Evolutionary conservation across 2,329 filamentous ascomycete species (phyloP).

Genomic region (Bipolaris bicolor): DNA sequence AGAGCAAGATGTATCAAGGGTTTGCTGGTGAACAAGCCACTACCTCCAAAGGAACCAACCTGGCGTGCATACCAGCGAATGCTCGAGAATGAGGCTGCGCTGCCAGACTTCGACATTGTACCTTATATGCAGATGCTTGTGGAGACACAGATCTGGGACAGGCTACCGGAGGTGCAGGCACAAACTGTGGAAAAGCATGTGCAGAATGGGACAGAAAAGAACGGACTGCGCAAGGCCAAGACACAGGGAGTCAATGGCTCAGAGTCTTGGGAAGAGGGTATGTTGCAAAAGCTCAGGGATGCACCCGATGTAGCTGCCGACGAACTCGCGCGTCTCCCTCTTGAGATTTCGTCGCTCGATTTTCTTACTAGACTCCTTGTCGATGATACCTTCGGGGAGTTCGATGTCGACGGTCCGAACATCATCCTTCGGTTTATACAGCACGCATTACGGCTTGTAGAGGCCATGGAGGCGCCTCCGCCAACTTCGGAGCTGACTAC

Average conservation of each 20-base stretch:
- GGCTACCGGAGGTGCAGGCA: constrained; percentile 19
- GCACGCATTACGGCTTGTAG: constrained; percentile 45
- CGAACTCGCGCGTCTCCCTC: constrained; percentile 44
- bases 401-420: constrained; percentile 36
- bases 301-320: constrained; percentile 32
- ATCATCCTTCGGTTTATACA: constrained; percentile 47
- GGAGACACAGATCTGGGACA: constrained; percentile 47
- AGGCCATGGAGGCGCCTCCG: constrained; percentile 34
- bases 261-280: constrained; percentile 31
- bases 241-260: neutral
- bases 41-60: constrained; percentile 18
- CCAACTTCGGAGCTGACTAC: constrained; percentile 4
- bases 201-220: neutral
- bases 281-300: constrained; percentile 27
- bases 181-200: neutral
- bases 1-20: constrained; percentile 38
- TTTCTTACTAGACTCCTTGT: constrained; percentile 48
- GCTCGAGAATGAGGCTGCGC: constrained; percentile 12
- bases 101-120: constrained; percentile 31
- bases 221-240: neutral
- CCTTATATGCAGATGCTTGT: constrained; percentile 46
- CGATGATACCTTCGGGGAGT: constrained; percentile 26
- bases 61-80: constrained; percentile 22
- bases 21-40: constrained; percentile 21
- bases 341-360: constrained; percentile 48